Base-by-base conservation (phyloP, 2,329 filamentous ascomycete species). In the Neofusicoccum kwambonambiense region DNA sequence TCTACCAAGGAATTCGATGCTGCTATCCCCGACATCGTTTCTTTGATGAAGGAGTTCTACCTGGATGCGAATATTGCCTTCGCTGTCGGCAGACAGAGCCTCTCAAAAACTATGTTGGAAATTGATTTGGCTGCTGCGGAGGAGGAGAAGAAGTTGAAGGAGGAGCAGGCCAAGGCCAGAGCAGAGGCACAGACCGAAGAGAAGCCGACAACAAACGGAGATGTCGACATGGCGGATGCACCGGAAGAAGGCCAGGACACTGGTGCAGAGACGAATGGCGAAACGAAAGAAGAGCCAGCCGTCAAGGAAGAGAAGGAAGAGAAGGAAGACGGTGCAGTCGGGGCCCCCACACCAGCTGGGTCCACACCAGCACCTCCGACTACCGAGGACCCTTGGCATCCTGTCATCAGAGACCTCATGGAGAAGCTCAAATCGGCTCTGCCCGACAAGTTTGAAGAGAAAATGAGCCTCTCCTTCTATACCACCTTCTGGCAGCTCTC, bases 401-500 rank as follows among this genome's bases (percentile, higher is more conserved):
- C 90, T 27, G 86, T 91, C 2, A 84, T 98, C 56, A 87, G 90
- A 68, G 87, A 89, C 4, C 81, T 97, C 17, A 89, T 93, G 65
- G 85, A 90, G 8, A 84, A 87, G 35, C 84, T 97, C 17, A 85
- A 86, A 66, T 79, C 81, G 5, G 80, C 85, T 0, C 75, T 92
- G 11, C 86, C 90, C 0, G 77, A 85, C 1, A 84, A 87, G 7
- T 85, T 88, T 4, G 92, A 89, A 83, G 81, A 86, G 11, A 86
- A 86, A 57, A 85, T 97, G 60, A 93, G 88, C 49, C 83, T 92
- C 0, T 88, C 91, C 35, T 94, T 97, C 75, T 97, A 92, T 72
- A 87, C 91, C 49, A 91, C 90, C 0, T 99, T 99, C 78, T 99
- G 95, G 95, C 89, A 93, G 58, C 83, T 97, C 12, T 89, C 92